Evolutionary conservation across 768 basidiomycete species (phyloP), one percentile per base, ranked within the genome.

Genomic region (Nevesoporus exiguus): DNA sequence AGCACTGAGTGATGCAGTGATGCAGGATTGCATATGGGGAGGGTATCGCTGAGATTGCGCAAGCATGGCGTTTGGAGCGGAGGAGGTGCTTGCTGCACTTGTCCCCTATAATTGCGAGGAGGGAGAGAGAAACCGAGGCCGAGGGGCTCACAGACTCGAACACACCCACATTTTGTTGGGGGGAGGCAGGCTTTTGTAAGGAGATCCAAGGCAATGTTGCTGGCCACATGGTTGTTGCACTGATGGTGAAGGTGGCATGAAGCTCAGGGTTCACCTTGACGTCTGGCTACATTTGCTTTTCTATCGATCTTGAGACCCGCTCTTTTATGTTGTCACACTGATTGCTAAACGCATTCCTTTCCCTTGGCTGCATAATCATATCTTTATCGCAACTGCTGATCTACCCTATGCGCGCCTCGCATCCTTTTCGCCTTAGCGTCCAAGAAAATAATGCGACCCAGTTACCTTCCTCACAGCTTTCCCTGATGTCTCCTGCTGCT

Each of bases 191-290:
- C 1, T 17, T 6, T 37, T 17, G 19, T 10, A 11, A 43, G 47
- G 50, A 34, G 53, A 60, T 34, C 33, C 33, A 34, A 5, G 33
- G 10, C 11, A 34, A 34, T 11, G 9, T 34, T 34, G 9, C 10
- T 34, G 33, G 33, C 7, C 33, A 11, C 33, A 11, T 34, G 27
- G 4, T 29, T 4, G 55, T 50, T 58, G 56, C 58, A 53, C 41
- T 10, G 5, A 31, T 36, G 27, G 8, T 29, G 27, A 8, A 29
- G 27, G 27, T 54, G 37, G 55, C 45, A 40, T 56, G 42, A 59
- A 49, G 33, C 24, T 53, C 57, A 59, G 60, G 60, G 63, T 65
- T 55, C 58, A 10, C 9, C 10, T 52, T 45, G 62, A 61, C 59
- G 57, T 61, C 47, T 66, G 66, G 56, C 46, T 52, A 44, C 47